phyloP scores from a whole-genome alignment of 208 protist genomes.

The Crithidia acanthocephali region DNA sequence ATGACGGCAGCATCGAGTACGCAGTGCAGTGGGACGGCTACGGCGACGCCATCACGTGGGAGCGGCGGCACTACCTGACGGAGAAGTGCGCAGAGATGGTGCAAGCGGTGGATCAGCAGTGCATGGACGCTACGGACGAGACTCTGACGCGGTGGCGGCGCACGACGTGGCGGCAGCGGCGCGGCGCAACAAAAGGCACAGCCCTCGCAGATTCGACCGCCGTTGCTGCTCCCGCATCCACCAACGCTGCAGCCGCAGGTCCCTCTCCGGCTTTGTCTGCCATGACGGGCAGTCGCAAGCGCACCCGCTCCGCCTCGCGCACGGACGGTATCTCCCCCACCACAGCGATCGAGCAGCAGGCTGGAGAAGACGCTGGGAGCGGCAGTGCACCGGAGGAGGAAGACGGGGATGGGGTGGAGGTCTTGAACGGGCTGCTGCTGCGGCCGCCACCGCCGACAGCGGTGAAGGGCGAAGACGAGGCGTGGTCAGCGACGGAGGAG shows the following conservation, averaged over 20 bases:
- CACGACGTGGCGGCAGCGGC: not conserved
- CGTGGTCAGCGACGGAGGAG: not conserved
- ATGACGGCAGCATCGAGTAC: conserved; percentile 71
- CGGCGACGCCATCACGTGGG: conserved; percentile 49
- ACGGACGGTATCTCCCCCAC: not conserved
- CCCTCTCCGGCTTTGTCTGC: too few relatives aligned
- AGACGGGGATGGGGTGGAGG: conserved; percentile 1
- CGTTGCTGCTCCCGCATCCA: not conserved
- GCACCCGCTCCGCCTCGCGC: conserved; percentile 14
- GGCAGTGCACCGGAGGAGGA: not conserved
- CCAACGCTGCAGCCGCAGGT: conserved; percentile 7
- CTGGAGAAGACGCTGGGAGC: not conserved
- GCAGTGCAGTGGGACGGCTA: conserved; percentile 49
- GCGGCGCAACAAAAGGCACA: not conserved
- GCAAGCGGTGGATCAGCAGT: conserved; percentile 47
- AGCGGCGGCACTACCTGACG: conserved; percentile 53
- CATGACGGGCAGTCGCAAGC: conserved; percentile 24
- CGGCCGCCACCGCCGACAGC: not conserved
- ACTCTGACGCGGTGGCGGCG: conserved; percentile 44
- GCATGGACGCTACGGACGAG: conserved; percentile 36
- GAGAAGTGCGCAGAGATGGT: conserved; percentile 44
- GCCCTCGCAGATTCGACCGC: not conserved
- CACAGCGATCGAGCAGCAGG: not conserved
- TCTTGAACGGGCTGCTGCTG: conserved; percentile 22
- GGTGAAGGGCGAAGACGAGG: not conserved